Percentiles rank a stretch among this genome's conserved stretches.
These are phyloP conservation scores for Ceratobasidium theobromae DNA, from an alignment of 1,284 basidiomycete species.

Conservation along the genomic window DNA sequence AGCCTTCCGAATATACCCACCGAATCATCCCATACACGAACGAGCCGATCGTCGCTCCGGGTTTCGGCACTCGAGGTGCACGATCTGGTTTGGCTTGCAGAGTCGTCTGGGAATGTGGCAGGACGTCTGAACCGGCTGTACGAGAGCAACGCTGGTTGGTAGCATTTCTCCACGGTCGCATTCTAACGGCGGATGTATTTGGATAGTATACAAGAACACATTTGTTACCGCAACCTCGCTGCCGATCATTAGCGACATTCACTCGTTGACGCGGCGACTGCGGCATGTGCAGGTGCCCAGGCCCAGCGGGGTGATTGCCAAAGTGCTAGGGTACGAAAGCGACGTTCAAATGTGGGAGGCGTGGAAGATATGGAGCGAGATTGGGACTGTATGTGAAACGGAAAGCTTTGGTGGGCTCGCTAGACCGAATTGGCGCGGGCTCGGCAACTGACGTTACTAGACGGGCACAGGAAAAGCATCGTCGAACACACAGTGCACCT, in stretches of 20 bases:
- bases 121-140: slow-evolving; percentile 24
- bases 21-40: slow-evolving; percentile 17
- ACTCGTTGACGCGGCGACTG: slow-evolving; percentile 21
- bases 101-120: slow-evolving; percentile 27
- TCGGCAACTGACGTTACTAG: neutral
- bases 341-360: slow-evolving; percentile 23
- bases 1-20: slow-evolving; percentile 5
- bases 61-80: slow-evolving; percentile 25
- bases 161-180: neutral
- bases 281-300: slow-evolving; percentile 18
- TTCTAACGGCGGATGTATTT: neutral
- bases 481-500: slow-evolving; percentile 24
- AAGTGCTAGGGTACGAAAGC: slow-evolving; percentile 14
- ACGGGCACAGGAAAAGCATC: slow-evolving; percentile 24
- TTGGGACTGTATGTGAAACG: slow-evolving; percentile 26
- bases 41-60: slow-evolving; percentile 25
- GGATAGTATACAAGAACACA: slow-evolving; percentile 25
- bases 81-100: slow-evolving; percentile 29
- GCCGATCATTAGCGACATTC: slow-evolving; percentile 13
- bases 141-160: slow-evolving; percentile 27
- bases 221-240: slow-evolving; percentile 25
- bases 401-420: slow-evolving; percentile 28
- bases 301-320: slow-evolving; percentile 3
- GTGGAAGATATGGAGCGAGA: slow-evolving; percentile 31
- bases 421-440: neutral